Base-by-base conservation (phyloP, 768 basidiomycete species). In the Tylopilus plumbeoviolaceoides region DNA sequence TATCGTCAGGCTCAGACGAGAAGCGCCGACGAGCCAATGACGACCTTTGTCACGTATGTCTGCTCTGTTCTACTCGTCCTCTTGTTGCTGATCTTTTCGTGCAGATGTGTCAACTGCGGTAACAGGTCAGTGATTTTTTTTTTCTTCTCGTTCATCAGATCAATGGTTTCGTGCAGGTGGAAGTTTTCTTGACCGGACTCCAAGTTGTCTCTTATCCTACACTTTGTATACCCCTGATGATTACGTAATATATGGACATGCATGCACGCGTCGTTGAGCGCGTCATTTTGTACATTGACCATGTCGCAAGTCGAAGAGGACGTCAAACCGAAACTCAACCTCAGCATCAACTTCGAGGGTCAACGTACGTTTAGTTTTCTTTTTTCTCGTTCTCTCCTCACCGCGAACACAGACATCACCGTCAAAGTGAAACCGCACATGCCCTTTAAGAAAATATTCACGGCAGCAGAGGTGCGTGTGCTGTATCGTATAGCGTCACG, bases 21-120 rank as follows among this genome's bases (percentile, higher is more conserved):
- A 50, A 93, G 91, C 65, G 95, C 97, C 8, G 97, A 98, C 73
- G 97, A 98, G 72, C 95, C 95, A 21, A 98, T 98, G 95, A 98
- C 95, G 3, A 95, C 93, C 18, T 95, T 94, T 66, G 91, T 94
- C 59, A 94, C 90, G 83, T 91, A 71, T 57, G 78, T 75, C 28
- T 18, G 1, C 14, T 23, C 35, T 8, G n/a, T 49, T 25, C 39
- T 27, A 20, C 10, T 17, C 11, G 14, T 38, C 27, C 44, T 30
- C 28, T 30, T n/a, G 20, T 42, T 27, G 38, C 48, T 54, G 10
- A 56, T 52, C 41, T 46, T 17, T 0, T 36, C 23, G 20, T 55
- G 43, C 57, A 83, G 83, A 49, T 89, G 88, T 70, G 78, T 80
- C 49, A 80, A 81, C 58, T 89, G 87, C 64, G 79, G 80, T 63